Evolutionary conservation across 257 asterid genomes (phyloP).

Genomic region (Solanum habrochaites): DNA sequence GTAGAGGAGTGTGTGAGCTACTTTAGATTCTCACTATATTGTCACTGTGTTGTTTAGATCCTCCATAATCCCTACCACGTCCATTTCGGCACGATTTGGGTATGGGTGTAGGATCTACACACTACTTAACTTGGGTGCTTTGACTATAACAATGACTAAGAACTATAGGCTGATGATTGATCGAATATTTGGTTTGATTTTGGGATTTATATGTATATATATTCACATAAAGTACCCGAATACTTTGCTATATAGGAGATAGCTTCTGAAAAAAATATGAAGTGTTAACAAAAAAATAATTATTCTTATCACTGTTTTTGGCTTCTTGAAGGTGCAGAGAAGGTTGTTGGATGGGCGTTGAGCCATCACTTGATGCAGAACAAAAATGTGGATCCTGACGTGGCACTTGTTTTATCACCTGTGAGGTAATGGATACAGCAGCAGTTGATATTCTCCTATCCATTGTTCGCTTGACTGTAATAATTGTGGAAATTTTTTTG

Average conservation of each 20-base stretch:
- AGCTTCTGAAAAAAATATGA: neutral
- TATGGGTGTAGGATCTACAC: neutral
- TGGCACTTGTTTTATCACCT: too few species aligned
- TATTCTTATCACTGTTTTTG: too few species aligned
- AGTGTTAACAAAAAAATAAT: too few species aligned
- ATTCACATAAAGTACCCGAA: neutral
- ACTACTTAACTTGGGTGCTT: neutral
- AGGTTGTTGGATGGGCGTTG: too few species aligned
- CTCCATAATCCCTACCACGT: neutral
- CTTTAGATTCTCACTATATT: neutral
- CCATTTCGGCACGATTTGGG: neutral
- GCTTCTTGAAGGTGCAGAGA: too few species aligned
- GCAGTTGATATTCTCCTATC: too few species aligned
- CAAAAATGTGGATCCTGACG: too few species aligned
- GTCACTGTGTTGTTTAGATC: neutral
- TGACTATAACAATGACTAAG: neutral
- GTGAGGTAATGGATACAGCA: too few species aligned
- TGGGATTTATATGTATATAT: neutral
- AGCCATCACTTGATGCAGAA: too few species aligned
- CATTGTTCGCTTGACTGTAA: too few species aligned
- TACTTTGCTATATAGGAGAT: neutral
- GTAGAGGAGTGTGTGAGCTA: neutral
- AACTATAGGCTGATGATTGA: conserved; percentile 20
- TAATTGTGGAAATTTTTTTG: too few species aligned
- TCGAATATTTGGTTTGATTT: neutral